Conservation (phyloP, 2,329 filamentous ascomycete species). For the Hymenotorrendiella dingleyae region DNA sequence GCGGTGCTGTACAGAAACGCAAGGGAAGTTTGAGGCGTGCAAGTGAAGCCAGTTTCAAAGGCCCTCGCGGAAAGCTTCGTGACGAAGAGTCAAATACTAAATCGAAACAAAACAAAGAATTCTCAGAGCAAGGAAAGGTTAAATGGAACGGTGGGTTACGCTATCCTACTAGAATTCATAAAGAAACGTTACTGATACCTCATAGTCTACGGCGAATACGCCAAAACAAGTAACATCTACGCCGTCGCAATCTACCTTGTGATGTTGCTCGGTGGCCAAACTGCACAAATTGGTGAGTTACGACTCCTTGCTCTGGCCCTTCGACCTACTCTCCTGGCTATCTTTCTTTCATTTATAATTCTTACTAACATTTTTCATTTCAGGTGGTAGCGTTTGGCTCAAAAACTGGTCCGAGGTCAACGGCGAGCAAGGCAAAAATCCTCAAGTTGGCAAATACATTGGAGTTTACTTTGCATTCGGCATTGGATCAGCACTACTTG, state of each 20-base stretch:
- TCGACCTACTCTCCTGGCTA: too few species aligned
- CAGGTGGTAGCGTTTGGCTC: slow-evolving; percentile 82
- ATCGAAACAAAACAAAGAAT: slow-evolving; percentile 82
- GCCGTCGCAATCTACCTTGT: slow-evolving; percentile 78
- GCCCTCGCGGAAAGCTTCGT: slow-evolving; percentile 73
- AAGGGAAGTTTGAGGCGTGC: slow-evolving; percentile 78
- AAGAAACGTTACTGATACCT: slow-evolving; percentile 17
- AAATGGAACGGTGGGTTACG: slow-evolving; percentile 65
- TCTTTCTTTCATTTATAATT: slow-evolving; percentile 7
- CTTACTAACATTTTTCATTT: background rate
- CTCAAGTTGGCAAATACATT: slow-evolving; percentile 79
- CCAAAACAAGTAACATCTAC: slow-evolving; percentile 83
- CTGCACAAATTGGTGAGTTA: slow-evolving; percentile 62
- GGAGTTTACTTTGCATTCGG: slow-evolving; percentile 95
- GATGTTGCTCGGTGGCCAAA: slow-evolving; percentile 74
- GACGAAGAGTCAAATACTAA: slow-evolving; percentile 74
- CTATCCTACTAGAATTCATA: slow-evolving; percentile 1
- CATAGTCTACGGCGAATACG: slow-evolving; percentile 82
- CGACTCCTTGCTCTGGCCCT: slow-evolving; percentile 3
- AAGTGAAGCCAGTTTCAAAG: slow-evolving; percentile 84
- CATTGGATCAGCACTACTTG: slow-evolving; percentile 75
- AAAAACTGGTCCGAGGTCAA: slow-evolving; percentile 89
- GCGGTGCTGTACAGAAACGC: slow-evolving; percentile 47
- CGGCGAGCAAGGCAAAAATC: slow-evolving; percentile 59
- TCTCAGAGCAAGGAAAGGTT: slow-evolving; percentile 90